phyloP scores from a whole-genome alignment of 257 asterid species.

The Solanum arcanum region DNA sequence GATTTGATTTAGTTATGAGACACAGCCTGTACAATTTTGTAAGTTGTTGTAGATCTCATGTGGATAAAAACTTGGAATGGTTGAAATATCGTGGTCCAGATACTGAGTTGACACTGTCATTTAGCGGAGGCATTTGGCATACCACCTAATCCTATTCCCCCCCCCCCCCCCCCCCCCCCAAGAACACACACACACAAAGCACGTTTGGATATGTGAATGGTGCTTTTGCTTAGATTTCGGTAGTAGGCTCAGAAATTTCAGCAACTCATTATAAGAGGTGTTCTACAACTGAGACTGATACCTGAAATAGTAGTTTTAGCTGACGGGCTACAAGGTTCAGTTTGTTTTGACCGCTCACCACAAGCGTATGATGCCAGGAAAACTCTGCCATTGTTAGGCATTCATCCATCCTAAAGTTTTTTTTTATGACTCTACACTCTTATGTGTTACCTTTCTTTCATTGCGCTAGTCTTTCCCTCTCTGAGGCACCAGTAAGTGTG shows the following conservation, averaged over 20 bases:
- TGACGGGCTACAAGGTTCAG: background rate
- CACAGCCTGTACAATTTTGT: background rate
- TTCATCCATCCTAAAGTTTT: background rate
- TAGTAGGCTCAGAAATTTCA: background rate
- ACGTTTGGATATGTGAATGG: background rate
- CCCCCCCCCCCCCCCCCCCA: no score
- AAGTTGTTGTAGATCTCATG: background rate
- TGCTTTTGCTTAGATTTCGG: background rate
- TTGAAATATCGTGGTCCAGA: background rate
- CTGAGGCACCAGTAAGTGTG: background rate
- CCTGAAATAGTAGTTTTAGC: background rate
- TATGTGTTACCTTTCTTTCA: background rate
- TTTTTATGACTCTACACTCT: background rate
- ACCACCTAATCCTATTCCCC: background rate
- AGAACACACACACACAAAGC: no score
- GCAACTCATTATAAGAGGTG: background rate
- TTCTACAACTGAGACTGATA: background rate
- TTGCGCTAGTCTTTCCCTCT: background rate
- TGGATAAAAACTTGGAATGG: background rate
- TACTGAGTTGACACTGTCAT: background rate
- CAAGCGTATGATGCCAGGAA: background rate
- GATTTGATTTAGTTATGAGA: background rate
- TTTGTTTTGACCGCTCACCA: background rate
- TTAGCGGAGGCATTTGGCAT: background rate
- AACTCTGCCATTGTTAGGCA: background rate